phyloP scores from a whole-genome alignment of 352 stramenopile species.

The Discostella stelligera region DNA sequence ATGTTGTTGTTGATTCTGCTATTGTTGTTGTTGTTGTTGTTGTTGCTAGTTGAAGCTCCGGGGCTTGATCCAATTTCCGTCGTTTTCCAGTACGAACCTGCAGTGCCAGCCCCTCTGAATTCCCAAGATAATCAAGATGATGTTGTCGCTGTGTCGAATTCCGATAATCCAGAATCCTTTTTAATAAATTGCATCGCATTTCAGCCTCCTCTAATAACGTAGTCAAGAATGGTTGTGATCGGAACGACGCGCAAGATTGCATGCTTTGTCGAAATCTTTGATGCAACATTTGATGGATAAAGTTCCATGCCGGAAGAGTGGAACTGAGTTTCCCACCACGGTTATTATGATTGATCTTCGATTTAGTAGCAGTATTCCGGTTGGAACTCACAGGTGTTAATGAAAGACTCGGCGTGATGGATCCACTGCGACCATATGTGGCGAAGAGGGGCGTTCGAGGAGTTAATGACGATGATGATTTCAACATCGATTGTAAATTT shows the following conservation, averaged over 20 bases:
- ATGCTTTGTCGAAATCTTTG: constrained; percentile 12
- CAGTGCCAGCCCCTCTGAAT: neutral
- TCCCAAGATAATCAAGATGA: constrained; percentile 5
- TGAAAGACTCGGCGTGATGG: constrained; percentile 14
- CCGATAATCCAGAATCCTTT: constrained; percentile 10
- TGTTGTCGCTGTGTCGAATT: neutral
- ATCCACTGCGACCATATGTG: constrained; percentile 5
- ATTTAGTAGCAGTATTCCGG: neutral
- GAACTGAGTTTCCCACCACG: neutral
- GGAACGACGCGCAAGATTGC: constrained; percentile 26
- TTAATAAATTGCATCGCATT: constrained; percentile 17
- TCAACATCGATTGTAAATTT: neutral
- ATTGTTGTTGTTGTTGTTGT: too few species aligned
- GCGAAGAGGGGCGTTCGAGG: constrained; percentile 23
- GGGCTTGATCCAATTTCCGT: constrained; percentile 11
- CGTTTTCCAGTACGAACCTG: constrained; percentile 7
- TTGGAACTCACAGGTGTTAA: constrained; percentile 29
- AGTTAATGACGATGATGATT: constrained; percentile 10
- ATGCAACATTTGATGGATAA: constrained; percentile 27
- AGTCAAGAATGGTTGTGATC: constrained; percentile 25
- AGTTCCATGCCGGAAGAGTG: constrained; percentile 32
- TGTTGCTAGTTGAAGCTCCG: neutral
- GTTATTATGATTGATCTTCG: neutral
- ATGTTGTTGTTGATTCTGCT: neutral
- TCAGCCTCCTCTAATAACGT: constrained; percentile 20